Evolutionary conservation across 192 early-diverging fungal genomes (phyloP).

Genomic region (Backusella sp.): DNA sequence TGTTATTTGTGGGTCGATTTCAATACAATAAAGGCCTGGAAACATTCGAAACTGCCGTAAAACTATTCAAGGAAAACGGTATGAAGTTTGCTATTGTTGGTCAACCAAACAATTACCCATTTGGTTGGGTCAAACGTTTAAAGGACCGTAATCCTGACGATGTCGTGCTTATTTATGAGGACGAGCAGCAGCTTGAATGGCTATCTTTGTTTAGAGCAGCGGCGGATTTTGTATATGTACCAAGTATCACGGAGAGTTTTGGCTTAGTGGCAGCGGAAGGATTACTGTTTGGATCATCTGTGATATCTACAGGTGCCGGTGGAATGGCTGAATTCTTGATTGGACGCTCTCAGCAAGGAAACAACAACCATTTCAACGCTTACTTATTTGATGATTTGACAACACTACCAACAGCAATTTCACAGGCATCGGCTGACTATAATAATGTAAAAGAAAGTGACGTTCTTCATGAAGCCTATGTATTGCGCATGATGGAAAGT

Average conservation of each 20-base stretch:
- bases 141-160: slow-evolving; percentile 36
- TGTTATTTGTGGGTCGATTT: slow-evolving; percentile 55
- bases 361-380: slow-evolving; percentile 34
- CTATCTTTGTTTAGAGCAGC: slow-evolving; percentile 47
- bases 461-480: slow-evolving; percentile 33
- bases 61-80: slow-evolving; percentile 35
- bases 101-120: slow-evolving; percentile 51
- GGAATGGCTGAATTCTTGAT: slow-evolving; percentile 53
- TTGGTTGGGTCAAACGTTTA: slow-evolving; percentile 37
- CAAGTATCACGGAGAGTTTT: slow-evolving; percentile 54
- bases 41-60: slow-evolving; percentile 38
- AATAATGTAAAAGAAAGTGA: slow-evolving; percentile 14
- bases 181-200: slow-evolving; percentile 46
- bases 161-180: slow-evolving; percentile 38
- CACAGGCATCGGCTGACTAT: slow-evolving; percentile 32
- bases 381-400: slow-evolving; percentile 30
- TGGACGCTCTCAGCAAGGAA: slow-evolving; percentile 31
- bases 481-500: slow-evolving; percentile 41
- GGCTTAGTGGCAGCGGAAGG: slow-evolving; percentile 57
- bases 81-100: slow-evolving; percentile 55
- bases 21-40: slow-evolving; percentile 59
- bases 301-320: slow-evolving; percentile 52
- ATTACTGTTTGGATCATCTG: slow-evolving; percentile 50
- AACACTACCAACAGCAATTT: slow-evolving; percentile 31
- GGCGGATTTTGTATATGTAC: slow-evolving; percentile 53